Percentiles rank a stretch among this genome's conserved stretches.
Conservation (phyloP, 2,329 filamentous ascomycete species). For the Penicillium vulpinum region DNA sequence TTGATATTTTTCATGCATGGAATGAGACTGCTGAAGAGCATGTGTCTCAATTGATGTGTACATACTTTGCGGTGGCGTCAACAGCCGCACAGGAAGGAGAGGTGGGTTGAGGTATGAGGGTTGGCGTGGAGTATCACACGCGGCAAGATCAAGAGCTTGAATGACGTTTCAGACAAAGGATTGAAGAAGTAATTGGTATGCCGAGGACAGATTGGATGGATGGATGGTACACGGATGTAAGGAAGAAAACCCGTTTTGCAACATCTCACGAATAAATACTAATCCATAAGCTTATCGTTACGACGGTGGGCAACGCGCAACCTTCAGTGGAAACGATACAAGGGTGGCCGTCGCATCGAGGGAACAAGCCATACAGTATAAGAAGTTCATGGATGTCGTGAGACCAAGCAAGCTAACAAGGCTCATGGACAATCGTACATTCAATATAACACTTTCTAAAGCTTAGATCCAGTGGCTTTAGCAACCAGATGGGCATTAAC, state of each 20-base stretch:
- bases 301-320: no score
- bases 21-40: neutral
- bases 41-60: neutral
- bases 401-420: no score
- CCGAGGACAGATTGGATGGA: neutral
- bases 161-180: no score
- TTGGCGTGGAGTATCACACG: neutral
- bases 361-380: no score
- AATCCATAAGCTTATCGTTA: neutral
- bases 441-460: constrained; percentile 2
- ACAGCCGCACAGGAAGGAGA: no score
- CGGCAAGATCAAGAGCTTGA: neutral
- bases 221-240: neutral
- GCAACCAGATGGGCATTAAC: constrained; percentile 61
- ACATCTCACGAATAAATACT: neutral
- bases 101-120: neutral
- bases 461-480: constrained; percentile 11
- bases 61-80: neutral
- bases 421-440: no score
- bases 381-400: no score
- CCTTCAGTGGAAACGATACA: neutral
- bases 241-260: neutral
- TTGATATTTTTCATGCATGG: neutral
- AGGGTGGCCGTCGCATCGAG: neutral
- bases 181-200: neutral